These are phyloP conservation scores for Quercus aquifolioides DNA, from an alignment of 306 rosid species.

Conservation along the genomic window DNA sequence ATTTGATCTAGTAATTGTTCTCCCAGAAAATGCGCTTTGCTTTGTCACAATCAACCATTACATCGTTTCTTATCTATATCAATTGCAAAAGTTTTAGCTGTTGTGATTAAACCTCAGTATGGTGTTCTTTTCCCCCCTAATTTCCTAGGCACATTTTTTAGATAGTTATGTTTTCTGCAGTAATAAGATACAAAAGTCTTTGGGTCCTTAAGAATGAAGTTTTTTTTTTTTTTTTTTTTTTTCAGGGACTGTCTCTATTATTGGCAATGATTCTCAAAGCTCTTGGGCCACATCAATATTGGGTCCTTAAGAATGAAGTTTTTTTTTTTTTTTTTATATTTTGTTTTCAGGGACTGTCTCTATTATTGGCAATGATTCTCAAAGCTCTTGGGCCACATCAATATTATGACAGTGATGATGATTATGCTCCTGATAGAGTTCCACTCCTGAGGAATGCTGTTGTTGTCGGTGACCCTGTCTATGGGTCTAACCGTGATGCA, in stretches of 20 bases:
- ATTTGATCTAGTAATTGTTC: neutral
- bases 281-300: constrained; percentile 69
- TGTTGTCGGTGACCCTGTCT: constrained; percentile 57
- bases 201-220: constrained; percentile 3
- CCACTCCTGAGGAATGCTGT: constrained; percentile 62
- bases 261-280: constrained; percentile 81
- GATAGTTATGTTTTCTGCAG: neutral
- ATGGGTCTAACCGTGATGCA: constrained; percentile 41
- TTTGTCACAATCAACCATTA: neutral
- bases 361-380: constrained; percentile 72
- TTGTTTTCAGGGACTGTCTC: constrained; percentile 53
- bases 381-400: constrained; percentile 76
- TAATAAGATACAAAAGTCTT: neutral
- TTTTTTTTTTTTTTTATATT: constrained; percentile 9
- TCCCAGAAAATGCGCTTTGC: neutral
- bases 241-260: constrained; percentile 63
- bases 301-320: constrained; percentile 5
- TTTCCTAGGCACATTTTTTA: neutral
- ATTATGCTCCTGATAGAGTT: constrained; percentile 53
- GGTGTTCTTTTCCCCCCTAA: neutral
- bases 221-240: constrained; percentile 8
- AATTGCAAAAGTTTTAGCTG: neutral
- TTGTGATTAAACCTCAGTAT: neutral
- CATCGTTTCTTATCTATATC: neutral
- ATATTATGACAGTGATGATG: constrained; percentile 75